Conservation (phyloP, 2,329 filamentous ascomycete species). For the Aspergillus melleus region DNA sequence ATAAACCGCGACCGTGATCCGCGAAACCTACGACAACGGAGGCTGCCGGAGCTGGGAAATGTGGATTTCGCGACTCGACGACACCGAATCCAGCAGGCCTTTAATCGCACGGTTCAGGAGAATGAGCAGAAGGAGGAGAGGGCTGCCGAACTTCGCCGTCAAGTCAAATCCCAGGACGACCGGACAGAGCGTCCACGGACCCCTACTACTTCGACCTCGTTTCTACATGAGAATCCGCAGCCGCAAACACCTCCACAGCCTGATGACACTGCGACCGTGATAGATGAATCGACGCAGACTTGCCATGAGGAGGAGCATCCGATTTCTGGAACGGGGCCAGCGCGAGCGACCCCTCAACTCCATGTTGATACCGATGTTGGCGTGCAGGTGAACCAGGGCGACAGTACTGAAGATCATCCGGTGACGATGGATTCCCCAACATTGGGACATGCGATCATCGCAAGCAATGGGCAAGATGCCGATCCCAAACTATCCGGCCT, state of each 20-base stretch:
- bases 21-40: constrained; percentile 35
- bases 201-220: constrained; percentile 24
- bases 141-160: constrained; percentile 53
- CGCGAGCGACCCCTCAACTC: constrained; percentile 23
- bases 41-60: constrained; percentile 63
- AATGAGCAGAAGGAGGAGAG: constrained; percentile 58
- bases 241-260: constrained; percentile 6
- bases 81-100: constrained; percentile 79
- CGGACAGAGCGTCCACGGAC: constrained; percentile 47
- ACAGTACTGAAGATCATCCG: constrained; percentile 12
- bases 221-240: constrained; percentile 11
- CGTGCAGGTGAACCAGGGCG: constrained; percentile 7
- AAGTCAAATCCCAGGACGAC: constrained; percentile 44
- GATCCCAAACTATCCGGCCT: constrained; percentile 10
- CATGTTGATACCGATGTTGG: constrained; percentile 27
- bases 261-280: constrained; percentile 25
- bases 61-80: constrained; percentile 83
- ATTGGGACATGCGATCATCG: constrained; percentile 32
- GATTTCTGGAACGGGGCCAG: constrained; percentile 2
- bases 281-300: constrained; percentile 18
- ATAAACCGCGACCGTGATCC: constrained; percentile 33
- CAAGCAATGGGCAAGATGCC: constrained; percentile 9
- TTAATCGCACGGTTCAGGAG: constrained; percentile 79
- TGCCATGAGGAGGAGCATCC: constrained; percentile 15
- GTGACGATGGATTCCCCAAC: constrained; percentile 46